Evolutionary conservation across 306 rosid genomes (phyloP).

Genomic region (Nissolia schottii): DNA sequence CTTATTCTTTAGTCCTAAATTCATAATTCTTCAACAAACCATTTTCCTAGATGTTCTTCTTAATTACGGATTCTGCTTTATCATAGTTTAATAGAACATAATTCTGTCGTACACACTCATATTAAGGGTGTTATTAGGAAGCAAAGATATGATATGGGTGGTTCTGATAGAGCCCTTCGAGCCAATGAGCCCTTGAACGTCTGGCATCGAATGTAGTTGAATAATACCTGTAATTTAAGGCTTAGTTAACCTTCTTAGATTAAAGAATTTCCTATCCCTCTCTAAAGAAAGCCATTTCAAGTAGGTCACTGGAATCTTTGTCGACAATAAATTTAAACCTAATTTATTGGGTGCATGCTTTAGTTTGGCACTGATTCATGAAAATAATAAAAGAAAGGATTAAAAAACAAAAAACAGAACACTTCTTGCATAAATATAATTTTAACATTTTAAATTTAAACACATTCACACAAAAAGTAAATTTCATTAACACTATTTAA

Average conservation of each 20-base stretch:
- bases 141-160: neutral
- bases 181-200: neutral
- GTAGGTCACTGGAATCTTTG: slow-evolving; percentile 30
- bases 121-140: neutral
- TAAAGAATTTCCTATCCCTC: slow-evolving; percentile 5
- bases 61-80: neutral
- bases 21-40: no score
- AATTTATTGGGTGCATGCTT: slow-evolving; percentile 14
- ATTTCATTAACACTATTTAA: no score
- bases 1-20: no score
- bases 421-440: no score
- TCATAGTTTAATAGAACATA: neutral
- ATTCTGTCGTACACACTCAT: neutral
- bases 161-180: neutral
- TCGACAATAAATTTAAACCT: slow-evolving; percentile 24
- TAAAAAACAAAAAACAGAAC: no score
- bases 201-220: neutral
- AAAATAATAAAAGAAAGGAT: slow-evolving; percentile 17
- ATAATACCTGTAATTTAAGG: neutral
- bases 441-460: no score
- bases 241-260: neutral
- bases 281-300: slow-evolving; percentile 7
- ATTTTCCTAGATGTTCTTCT: no score
- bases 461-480: no score
- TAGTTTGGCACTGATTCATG: slow-evolving; percentile 15